These are phyloP conservation scores for Jatropha podagrica DNA, from an alignment of 441 rosid genomes.

Conservation along the genomic window DNA sequence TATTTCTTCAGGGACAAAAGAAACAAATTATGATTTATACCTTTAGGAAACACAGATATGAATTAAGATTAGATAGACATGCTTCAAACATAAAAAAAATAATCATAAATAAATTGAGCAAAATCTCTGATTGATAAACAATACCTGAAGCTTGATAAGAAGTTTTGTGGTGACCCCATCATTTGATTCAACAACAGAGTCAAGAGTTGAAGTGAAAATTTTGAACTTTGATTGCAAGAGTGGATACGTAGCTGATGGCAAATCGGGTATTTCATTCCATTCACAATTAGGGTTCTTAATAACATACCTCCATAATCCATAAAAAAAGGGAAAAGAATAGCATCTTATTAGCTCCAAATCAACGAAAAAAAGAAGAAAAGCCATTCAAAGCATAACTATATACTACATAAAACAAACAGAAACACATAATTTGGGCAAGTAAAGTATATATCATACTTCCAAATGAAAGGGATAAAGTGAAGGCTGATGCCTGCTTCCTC, in stretches of 20 bases:
- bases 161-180: conserved; percentile 88
- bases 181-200: conserved; percentile 62
- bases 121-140: neutral
- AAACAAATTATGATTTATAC: neutral
- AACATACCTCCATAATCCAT: conserved; percentile 42
- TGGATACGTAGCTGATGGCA: conserved; percentile 71
- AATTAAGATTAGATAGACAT: neutral
- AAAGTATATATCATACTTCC: conserved; percentile 50
- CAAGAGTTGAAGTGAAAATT: conserved; percentile 67
- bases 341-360: neutral
- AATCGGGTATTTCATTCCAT: conserved; percentile 63
- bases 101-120: neutral
- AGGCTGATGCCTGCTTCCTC: conserved; percentile 57
- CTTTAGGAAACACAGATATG: neutral
- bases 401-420: neutral
- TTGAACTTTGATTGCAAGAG: conserved; percentile 74
- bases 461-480: conserved; percentile 57
- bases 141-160: conserved; percentile 73
- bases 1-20: neutral
- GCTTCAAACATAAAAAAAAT: neutral
- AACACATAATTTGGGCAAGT: neutral
- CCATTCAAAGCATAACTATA: neutral
- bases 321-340: neutral
- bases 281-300: conserved; percentile 75
- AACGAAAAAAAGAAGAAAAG: neutral